Percentiles rank a stretch among this genome's conserved stretches.
phyloP scores from a whole-genome alignment of 176 grass and related monocot species.

The Alloteropsis semialata region DNA sequence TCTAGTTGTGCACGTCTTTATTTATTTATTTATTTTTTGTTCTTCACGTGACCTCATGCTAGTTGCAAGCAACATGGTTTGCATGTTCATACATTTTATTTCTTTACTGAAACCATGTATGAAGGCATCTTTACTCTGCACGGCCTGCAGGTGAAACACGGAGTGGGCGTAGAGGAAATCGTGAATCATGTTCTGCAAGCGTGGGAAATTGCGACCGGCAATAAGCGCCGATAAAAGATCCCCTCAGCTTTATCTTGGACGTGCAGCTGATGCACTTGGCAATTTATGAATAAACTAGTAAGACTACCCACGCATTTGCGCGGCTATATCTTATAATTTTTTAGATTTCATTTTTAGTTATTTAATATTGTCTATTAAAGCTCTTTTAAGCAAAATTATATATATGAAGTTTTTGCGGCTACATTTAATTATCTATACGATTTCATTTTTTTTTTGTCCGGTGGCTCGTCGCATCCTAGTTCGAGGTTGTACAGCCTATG shows the following conservation, averaged over 20 bases:
- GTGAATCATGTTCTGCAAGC: conserved; percentile 71
- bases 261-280: background rate
- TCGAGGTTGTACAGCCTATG: no score
- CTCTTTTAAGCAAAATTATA: no score
- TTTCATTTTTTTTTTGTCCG: no score
- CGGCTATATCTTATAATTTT: no score
- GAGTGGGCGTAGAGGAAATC: conserved; percentile 74
- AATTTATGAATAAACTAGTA: conserved; percentile 21
- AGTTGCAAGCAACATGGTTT: background rate
- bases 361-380: no score
- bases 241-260: background rate
- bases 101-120: background rate
- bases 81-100: background rate
- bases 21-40: background rate
- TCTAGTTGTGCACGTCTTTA: background rate
- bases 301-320: no score
- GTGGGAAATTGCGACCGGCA: conserved; percentile 75
- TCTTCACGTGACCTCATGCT: background rate
- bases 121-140: background rate
- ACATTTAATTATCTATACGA: no score
- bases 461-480: no score
- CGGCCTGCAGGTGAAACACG: conserved; percentile 72
- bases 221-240: conserved; percentile 47
- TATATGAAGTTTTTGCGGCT: no score
- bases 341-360: no score